A percentile compares a stretch with the other conserved stretches of the same genome.
Evolutionary conservation across 306 rosid genomes (phyloP).

Genomic region (Abrus pulchellus): DNA sequence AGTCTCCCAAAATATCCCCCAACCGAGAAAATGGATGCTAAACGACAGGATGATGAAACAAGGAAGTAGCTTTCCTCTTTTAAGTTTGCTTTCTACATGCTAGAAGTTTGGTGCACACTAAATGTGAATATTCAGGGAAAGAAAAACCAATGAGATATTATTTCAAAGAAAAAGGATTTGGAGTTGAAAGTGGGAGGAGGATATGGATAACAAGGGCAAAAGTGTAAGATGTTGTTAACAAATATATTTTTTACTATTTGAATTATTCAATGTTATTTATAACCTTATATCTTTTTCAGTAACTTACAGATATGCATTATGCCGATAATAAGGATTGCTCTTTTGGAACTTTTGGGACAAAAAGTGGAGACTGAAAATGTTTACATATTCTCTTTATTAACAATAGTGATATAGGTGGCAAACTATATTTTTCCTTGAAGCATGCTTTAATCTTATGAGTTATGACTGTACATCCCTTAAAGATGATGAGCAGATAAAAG

Average conservation of each 20-base stretch:
- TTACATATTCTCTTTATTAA: slow-evolving; percentile 26
- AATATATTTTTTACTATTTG: slow-evolving; percentile 5
- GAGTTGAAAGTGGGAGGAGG: slow-evolving; percentile 20
- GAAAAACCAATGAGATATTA: background rate
- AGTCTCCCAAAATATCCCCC: slow-evolving; percentile 95
- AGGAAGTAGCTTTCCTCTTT: slow-evolving; percentile 62
- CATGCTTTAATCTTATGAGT: slow-evolving; percentile 21
- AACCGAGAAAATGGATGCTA: slow-evolving; percentile 92
- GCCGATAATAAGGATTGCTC: background rate
- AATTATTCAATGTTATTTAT: slow-evolving; percentile 22
- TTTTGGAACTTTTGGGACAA: slow-evolving; percentile 24
- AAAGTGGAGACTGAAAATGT: slow-evolving; percentile 38
- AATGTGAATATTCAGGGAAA: background rate
- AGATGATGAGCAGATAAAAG: background rate
- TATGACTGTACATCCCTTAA: slow-evolving; percentile 20
- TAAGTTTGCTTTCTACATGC: slow-evolving; percentile 34
- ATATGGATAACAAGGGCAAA: background rate
- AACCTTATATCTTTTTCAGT: background rate
- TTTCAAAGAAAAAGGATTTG: background rate
- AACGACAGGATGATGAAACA: slow-evolving; percentile 87
- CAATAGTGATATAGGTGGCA: background rate
- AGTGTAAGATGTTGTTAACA: slow-evolving; percentile 14
- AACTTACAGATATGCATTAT: background rate
- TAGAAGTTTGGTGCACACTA: slow-evolving; percentile 14
- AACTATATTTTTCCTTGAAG: slow-evolving; percentile 22